Evolutionary conservation across 192 early-diverging fungal genomes (phyloP).

Genomic region (Coemansia furcata): DNA sequence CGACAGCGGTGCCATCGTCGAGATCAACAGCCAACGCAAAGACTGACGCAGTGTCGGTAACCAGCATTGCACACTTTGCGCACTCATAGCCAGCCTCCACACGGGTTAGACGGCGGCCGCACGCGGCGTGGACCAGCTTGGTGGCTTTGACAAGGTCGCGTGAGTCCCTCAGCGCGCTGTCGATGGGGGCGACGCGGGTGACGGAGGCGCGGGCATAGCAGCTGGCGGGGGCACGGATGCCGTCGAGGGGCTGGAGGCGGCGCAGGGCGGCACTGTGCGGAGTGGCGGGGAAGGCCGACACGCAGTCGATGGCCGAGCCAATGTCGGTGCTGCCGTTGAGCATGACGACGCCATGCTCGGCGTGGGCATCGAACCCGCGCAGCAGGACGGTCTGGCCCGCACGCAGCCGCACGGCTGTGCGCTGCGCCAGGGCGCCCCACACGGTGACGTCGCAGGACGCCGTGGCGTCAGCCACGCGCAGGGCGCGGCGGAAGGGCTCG

Average conservation of each 20-base stretch:
- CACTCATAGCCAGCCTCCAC: not conserved
- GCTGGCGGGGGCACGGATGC: not conserved
- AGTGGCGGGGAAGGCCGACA: constrained; percentile 27
- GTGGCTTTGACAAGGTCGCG: constrained; percentile 39
- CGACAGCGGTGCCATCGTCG: constrained; percentile 33
- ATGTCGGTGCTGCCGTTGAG: constrained; percentile 35
- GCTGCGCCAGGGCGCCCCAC: constrained; percentile 38
- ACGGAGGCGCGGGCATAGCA: not conserved
- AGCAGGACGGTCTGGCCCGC: constrained; percentile 45
- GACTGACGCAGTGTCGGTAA: not conserved
- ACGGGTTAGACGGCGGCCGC: constrained; percentile 6
- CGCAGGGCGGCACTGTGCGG: constrained; percentile 30
- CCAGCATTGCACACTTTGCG: not conserved
- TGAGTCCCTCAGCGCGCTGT: constrained; percentile 5
- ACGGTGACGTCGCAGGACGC: constrained; percentile 39
- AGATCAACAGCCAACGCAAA: constrained; percentile 16
- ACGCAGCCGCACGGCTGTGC: constrained; percentile 19
- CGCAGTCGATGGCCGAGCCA: constrained; percentile 13
- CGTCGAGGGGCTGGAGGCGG: not conserved
- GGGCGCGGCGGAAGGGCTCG: constrained; percentile 15
- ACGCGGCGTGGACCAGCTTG: constrained; percentile 24
- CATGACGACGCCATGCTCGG: constrained; percentile 27
- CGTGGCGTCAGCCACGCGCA: constrained; percentile 37
- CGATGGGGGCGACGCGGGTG: not conserved
- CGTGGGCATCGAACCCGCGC: constrained; percentile 20